Evolutionary conservation across 2,329 filamentous ascomycete genomes (phyloP).

Genomic region (Penicillium concentricum): DNA sequence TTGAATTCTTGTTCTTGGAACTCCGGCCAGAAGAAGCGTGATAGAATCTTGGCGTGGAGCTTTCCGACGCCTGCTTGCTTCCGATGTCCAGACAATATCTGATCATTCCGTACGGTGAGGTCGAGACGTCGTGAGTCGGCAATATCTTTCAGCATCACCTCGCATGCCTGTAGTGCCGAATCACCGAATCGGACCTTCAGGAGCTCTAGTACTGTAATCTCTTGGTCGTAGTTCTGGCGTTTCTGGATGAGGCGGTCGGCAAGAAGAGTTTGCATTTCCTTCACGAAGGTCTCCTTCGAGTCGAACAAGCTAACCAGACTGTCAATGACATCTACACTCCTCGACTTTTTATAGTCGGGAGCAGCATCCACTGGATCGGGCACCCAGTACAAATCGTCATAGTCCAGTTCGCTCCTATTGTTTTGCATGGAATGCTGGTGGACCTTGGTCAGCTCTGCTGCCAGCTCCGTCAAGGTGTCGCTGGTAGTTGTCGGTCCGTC

Average conservation of each 20-base stretch:
- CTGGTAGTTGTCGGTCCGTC: conserved; percentile 30
- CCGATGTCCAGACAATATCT: background rate
- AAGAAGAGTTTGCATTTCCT: conserved; percentile 87
- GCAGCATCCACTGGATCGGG: conserved; percentile 92
- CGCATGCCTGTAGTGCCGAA: conserved; percentile 80
- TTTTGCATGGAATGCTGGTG: conserved; percentile 44
- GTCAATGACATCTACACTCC: conserved; percentile 85
- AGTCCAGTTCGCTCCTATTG: conserved; percentile 71
- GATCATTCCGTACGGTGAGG: conserved; percentile 59
- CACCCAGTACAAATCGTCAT: conserved; percentile 89
- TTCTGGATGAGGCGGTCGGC: conserved; percentile 71
- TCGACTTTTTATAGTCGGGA: conserved; percentile 85
- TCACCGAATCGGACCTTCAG: conserved; percentile 89
- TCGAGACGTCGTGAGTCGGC: conserved; percentile 78
- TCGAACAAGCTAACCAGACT: conserved; percentile 87
- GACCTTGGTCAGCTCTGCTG: conserved; percentile 50
- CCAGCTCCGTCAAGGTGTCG: conserved; percentile 53
- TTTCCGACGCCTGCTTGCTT: conserved; percentile 35
- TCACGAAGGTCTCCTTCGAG: conserved; percentile 87
- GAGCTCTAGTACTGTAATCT: conserved; percentile 77
- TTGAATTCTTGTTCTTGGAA: conserved; percentile 58
- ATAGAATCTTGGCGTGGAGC: conserved; percentile 81
- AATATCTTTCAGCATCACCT: conserved; percentile 96
- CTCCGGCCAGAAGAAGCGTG: conserved; percentile 88
- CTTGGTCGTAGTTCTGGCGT: conserved; percentile 71